phyloP scores from a whole-genome alignment of 2,329 filamentous ascomycete species.

The Fusarium torulosum region DNA sequence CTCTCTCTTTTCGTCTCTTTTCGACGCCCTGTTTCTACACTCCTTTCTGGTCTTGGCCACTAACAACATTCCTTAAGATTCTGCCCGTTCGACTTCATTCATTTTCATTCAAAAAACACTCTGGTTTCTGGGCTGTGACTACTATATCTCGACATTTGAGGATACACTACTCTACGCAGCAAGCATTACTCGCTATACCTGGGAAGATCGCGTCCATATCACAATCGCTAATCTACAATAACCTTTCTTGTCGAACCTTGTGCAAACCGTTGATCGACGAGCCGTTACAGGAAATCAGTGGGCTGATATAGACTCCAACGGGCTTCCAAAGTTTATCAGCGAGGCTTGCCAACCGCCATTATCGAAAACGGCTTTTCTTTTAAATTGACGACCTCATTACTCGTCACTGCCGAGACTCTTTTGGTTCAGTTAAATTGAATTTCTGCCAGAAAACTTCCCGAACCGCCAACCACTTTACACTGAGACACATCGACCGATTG shows the following conservation, averaged over 20 bases:
- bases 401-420: constrained; percentile 14
- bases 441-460: constrained; percentile 16
- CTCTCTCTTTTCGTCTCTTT: constrained; percentile 20
- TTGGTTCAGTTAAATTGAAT: constrained; percentile 30
- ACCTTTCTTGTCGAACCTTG: constrained; percentile 21
- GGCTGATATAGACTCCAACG: constrained; percentile 32
- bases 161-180: constrained; percentile 19
- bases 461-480: constrained; percentile 39
- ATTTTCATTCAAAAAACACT: constrained; percentile 21
- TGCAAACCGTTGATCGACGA: constrained; percentile 27
- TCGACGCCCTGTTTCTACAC: constrained; percentile 24
- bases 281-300: constrained; percentile 19
- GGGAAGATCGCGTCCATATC: constrained; percentile 27
- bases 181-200: constrained; percentile 19
- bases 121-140: neutral
- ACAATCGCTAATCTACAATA: constrained; percentile 12
- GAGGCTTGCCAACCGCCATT: constrained; percentile 21
- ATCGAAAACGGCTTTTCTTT: constrained; percentile 18
- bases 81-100: constrained; percentile 41
- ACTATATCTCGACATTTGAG: constrained; percentile 7
- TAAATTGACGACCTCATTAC: constrained; percentile 10
- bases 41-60: constrained; percentile 24
- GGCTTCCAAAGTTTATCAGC: constrained; percentile 25
- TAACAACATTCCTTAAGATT: constrained; percentile 41
- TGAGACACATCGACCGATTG: constrained; percentile 42